These are phyloP conservation scores for Cercophora samala DNA, from an alignment of 495 filamentous ascomycete genomes.

Conservation along the genomic window DNA sequence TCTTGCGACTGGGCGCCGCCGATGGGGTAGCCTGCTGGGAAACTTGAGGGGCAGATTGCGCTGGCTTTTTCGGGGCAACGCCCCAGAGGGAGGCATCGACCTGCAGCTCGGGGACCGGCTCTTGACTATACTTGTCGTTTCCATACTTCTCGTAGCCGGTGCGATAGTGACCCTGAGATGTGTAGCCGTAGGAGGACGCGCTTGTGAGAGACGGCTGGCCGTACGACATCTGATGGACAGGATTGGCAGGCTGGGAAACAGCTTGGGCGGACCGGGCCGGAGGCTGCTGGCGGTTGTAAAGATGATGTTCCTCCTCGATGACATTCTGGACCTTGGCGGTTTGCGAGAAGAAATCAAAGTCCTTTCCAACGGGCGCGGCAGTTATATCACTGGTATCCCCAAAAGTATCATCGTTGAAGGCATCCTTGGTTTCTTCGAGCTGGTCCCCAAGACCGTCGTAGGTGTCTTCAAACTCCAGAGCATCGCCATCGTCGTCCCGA, in stretches of 20 bases:
- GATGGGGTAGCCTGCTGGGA: slow-evolving; percentile 30
- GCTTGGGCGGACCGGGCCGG: slow-evolving; percentile 38
- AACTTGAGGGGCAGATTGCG: slow-evolving; percentile 32
- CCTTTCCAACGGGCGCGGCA: slow-evolving; percentile 62
- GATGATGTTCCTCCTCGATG: slow-evolving; percentile 84
- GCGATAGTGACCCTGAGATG: slow-evolving; percentile 50
- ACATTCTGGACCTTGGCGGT: slow-evolving; percentile 81
- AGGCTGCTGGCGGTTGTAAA: slow-evolving; percentile 67
- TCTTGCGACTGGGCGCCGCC: slow-evolving; percentile 57
- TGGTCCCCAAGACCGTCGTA: slow-evolving; percentile 94
- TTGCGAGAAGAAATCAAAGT: slow-evolving; percentile 95
- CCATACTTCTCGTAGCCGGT: slow-evolving; percentile 89
- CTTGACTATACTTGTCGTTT: slow-evolving; percentile 54
- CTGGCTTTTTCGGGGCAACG: slow-evolving; percentile 57
- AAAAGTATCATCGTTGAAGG: slow-evolving; percentile 98
- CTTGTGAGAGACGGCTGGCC: slow-evolving; percentile 27
- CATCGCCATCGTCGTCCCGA: slow-evolving; percentile 73
- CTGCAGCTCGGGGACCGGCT: slow-evolving; percentile 64
- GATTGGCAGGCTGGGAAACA: slow-evolving; percentile 27
- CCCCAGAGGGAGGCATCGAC: slow-evolving; percentile 94
- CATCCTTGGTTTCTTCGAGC: slow-evolving; percentile 89
- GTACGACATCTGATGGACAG: slow-evolving; percentile 31
- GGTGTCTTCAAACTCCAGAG: slow-evolving; percentile 92
- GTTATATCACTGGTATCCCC: slow-evolving; percentile 49
- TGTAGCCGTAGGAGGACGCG: slow-evolving; percentile 37